Evolutionary conservation across 2,329 filamentous ascomycete species (phyloP).

Genomic region (Akanthomyces uredinophilus): DNA sequence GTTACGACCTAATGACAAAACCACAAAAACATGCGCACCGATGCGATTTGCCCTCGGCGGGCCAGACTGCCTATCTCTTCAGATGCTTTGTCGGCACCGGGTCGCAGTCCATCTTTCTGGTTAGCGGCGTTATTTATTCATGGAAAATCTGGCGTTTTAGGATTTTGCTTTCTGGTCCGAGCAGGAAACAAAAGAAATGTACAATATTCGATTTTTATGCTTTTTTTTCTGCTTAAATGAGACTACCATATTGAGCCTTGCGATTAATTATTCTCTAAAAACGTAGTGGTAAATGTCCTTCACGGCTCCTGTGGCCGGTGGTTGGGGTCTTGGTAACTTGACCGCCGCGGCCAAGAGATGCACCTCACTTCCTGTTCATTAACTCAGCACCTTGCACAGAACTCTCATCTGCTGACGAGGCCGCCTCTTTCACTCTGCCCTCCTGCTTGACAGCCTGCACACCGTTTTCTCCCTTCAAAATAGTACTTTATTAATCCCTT

Average conservation of each 20-base stretch:
- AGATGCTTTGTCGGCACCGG: not conserved
- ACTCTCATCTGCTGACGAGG: not conserved
- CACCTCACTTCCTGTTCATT: slow-evolving; percentile 4
- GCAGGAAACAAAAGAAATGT: slow-evolving; percentile 10
- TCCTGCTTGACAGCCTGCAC: not conserved
- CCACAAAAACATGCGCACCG: not conserved
- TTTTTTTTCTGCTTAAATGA: not conserved
- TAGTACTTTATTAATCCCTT: not conserved
- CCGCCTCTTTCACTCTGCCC: not conserved
- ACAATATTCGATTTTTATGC: not conserved
- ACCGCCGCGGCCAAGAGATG: not conserved
- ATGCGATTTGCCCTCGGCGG: not conserved
- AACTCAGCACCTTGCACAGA: not conserved
- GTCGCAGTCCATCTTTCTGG: not conserved
- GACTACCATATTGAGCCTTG: not conserved
- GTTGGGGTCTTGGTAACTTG: not conserved
- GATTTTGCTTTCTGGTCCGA: not conserved
- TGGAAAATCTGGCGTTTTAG: slow-evolving; percentile 8
- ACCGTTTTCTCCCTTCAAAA: not conserved
- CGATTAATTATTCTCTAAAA: not conserved
- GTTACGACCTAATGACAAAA: slow-evolving; percentile 28
- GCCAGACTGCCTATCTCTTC: not conserved
- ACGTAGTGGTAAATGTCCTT: not conserved
- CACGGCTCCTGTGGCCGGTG: not conserved
- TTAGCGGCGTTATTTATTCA: slow-evolving; percentile 7